Evolutionary conservation across 805 yeast species (phyloP).

Genomic region (Kazachstania kunashirensis): DNA sequence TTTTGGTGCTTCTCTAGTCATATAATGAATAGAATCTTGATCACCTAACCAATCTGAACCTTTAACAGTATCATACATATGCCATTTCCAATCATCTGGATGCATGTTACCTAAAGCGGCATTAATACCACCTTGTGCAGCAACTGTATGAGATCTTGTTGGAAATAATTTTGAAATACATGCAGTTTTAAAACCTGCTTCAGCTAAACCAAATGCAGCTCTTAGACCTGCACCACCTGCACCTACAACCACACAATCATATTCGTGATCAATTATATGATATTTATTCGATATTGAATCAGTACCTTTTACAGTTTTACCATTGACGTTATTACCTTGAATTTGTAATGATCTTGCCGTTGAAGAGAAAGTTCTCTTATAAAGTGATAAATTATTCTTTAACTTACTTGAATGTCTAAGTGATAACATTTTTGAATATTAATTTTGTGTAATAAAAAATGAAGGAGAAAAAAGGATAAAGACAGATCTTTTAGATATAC

Average conservation of each 20-base stretch:
- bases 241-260: conserved; percentile 95
- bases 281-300: conserved; percentile 35
- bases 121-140: conserved; percentile 99
- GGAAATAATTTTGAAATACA: conserved; percentile 96
- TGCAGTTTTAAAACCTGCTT: conserved; percentile 95
- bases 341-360: not conserved
- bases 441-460: too few species aligned
- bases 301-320: conserved; percentile 2
- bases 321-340: conserved; percentile 5
- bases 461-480: too few species aligned
- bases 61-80: conserved; percentile 98
- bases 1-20: conserved; percentile 96
- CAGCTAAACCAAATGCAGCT: conserved; percentile 96
- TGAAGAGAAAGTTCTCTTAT: conserved; percentile 3
- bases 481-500: too few species aligned
- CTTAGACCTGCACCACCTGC: conserved; percentile 99
- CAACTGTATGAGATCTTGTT: conserved; percentile 96
- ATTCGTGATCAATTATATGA: conserved; percentile 92
- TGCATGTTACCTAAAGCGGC: conserved; percentile 99
- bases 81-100: conserved; percentile 98
- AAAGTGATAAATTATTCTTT: not conserved
- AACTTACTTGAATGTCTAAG: not conserved
- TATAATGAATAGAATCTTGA: conserved; percentile 97
- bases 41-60: conserved; percentile 99
- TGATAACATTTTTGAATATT: conserved; percentile 3